Evolutionary conservation across 2,329 filamentous ascomycete genomes (phyloP).

Genomic region (Colletotrichum liaoningense): DNA sequence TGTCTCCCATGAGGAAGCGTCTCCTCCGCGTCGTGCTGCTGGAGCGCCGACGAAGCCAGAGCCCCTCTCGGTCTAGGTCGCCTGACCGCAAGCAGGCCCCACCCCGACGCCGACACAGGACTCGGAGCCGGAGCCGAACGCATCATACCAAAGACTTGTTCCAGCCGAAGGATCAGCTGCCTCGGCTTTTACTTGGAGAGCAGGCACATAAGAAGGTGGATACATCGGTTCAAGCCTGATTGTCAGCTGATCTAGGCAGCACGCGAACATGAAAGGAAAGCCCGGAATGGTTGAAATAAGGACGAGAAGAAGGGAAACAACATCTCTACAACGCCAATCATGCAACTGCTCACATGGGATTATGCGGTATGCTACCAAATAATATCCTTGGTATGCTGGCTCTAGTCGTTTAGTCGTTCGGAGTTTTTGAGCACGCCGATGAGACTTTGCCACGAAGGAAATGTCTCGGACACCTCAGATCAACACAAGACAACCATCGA

Average conservation of each 20-base stretch:
- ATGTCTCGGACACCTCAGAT: conserved; percentile 29
- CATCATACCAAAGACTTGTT: conserved; percentile 21
- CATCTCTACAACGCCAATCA: not conserved
- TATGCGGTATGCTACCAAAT: not conserved
- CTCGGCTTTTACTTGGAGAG: conserved; percentile 20
- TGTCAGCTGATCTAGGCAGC: not conserved
- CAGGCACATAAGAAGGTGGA: conserved; percentile 14
- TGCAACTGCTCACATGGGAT: conserved; percentile 14
- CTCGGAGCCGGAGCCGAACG: conserved; percentile 51
- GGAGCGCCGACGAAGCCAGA: conserved; percentile 56
- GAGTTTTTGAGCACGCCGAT: not conserved
- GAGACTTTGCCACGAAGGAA: not conserved
- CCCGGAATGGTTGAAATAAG: not conserved
- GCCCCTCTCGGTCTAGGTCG: conserved; percentile 52
- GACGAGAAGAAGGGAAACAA: not conserved
- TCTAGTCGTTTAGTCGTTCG: not conserved
- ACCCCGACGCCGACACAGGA: conserved; percentile 49
- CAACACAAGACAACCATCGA: conserved; percentile 18
- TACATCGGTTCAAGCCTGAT: conserved; percentile 17
- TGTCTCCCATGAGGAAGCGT: conserved; percentile 54
- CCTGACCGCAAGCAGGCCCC: conserved; percentile 46
- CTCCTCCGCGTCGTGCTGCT: conserved; percentile 54
- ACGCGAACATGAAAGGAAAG: not conserved
- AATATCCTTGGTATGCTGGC: not conserved
- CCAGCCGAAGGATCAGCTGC: conserved; percentile 18